These are phyloP conservation scores for Sonneratia caseolaris DNA, from an alignment of 345 rosid species.

Conservation along the genomic window DNA sequence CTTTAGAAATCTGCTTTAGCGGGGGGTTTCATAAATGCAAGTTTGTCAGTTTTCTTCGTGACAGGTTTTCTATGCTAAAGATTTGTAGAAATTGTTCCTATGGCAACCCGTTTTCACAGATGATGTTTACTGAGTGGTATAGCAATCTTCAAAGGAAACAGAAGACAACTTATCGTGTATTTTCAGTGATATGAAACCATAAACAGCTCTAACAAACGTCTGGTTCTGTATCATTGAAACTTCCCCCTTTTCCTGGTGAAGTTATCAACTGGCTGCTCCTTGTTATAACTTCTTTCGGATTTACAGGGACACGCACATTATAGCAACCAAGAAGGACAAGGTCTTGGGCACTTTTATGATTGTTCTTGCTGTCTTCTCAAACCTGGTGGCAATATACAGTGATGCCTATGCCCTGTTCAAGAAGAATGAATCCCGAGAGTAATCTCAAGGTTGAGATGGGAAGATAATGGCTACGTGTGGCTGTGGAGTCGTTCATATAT, in stretches of 20 bases:
- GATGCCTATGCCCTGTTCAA: conserved; percentile 53
- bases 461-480: neutral
- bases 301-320: conserved; percentile 63
- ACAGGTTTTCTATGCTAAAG: neutral
- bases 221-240: neutral
- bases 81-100: too few species aligned
- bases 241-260: neutral
- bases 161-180: neutral
- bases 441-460: neutral
- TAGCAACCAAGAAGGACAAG: conserved; percentile 68
- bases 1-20: neutral
- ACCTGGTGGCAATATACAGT: conserved; percentile 63
- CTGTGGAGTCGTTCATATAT: neutral
- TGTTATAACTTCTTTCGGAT: neutral
- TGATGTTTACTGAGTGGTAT: neutral
- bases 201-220: neutral
- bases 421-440: conserved; percentile 12
- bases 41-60: neutral
- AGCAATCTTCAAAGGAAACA: neutral
- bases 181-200: neutral
- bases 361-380: conserved; percentile 66
- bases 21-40: neutral
- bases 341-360: conserved; percentile 53
- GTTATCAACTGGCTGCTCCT: neutral
- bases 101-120: too few species aligned